A percentile compares a stretch with the other conserved stretches of the same genome.
Evolutionary conservation across 495 filamentous ascomycete species (phyloP).

Genomic region (Penicillium subrubescens): DNA sequence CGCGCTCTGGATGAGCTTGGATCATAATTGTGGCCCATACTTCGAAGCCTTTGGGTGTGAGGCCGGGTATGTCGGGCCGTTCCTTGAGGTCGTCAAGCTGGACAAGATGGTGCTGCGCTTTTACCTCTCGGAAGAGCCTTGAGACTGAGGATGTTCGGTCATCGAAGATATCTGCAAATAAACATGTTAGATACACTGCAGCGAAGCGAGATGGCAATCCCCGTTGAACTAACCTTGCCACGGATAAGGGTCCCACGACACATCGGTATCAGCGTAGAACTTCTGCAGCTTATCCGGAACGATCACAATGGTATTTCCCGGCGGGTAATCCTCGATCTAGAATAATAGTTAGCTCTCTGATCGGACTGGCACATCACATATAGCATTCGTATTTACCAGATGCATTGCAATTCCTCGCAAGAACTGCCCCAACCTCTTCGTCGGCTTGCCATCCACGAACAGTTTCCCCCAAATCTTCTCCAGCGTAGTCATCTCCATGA

Average conservation of each 20-base stretch:
- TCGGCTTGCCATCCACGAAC: conserved; percentile 73
- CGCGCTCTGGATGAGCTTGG: conserved; percentile 74
- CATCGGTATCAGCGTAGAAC: conserved; percentile 69
- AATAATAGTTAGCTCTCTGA: neutral
- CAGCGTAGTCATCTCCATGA: conserved; percentile 58
- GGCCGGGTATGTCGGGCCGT: conserved; percentile 69
- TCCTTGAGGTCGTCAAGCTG: conserved; percentile 57
- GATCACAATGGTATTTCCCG: conserved; percentile 75
- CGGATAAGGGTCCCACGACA: conserved; percentile 65
- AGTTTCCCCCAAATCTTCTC: conserved; percentile 76
- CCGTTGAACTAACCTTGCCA: conserved; percentile 55
- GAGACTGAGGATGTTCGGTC: conserved; percentile 61
- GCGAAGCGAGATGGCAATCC: neutral
- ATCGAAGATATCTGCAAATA: conserved; percentile 51
- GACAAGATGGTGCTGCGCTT: conserved; percentile 80
- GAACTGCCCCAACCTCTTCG: conserved; percentile 67
- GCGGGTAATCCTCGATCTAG: conserved; percentile 73
- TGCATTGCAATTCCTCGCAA: conserved; percentile 76
- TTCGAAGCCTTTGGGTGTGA: conserved; percentile 81
- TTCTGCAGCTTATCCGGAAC: conserved; percentile 76
- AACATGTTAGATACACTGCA: neutral
- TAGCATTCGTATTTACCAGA: conserved; percentile 56
- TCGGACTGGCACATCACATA: neutral
- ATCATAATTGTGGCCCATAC: conserved; percentile 76
- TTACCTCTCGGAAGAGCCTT: conserved; percentile 72